Evolutionary conservation across 768 basidiomycete species (phyloP).

Genomic region (Suillus occidentalis): DNA sequence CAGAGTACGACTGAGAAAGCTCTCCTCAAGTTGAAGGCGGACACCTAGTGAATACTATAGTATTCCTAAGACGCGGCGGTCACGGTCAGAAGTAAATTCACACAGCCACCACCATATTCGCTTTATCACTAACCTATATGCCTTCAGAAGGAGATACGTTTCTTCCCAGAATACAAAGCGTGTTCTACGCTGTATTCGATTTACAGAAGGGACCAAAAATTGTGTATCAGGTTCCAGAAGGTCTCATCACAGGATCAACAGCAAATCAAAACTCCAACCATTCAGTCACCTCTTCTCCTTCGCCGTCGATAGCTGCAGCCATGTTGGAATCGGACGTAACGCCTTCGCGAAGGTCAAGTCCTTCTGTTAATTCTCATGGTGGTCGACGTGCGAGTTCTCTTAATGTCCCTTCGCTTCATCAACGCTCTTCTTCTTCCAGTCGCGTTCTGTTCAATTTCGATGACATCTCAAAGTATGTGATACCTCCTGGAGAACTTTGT

Average conservation of each 20-base stretch:
- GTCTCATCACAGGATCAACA: slow-evolving; percentile 60
- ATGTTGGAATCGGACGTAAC: slow-evolving; percentile 33
- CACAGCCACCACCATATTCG: slow-evolving; percentile 4
- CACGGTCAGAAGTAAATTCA: background rate
- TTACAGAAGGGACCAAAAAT: slow-evolving; percentile 83
- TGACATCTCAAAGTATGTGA: slow-evolving; percentile 91
- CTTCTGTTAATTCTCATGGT: slow-evolving; percentile 48
- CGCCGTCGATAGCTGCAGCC: slow-evolving; percentile 28
- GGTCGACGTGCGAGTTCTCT: slow-evolving; percentile 45
- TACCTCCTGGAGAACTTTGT: slow-evolving; percentile 83
- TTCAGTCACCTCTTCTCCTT: slow-evolving; percentile 35
- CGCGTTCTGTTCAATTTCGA: slow-evolving; percentile 81
- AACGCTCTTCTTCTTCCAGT: slow-evolving; percentile 50
- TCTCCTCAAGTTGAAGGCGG: background rate
- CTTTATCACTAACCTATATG: slow-evolving; percentile 27
- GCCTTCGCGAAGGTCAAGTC: slow-evolving; percentile 52
- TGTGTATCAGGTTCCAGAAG: slow-evolving; percentile 92
- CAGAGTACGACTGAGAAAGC: background rate
- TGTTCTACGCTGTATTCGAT: slow-evolving; percentile 95
- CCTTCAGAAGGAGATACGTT: slow-evolving; percentile 62
- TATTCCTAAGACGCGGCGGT: background rate
- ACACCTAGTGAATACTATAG: background rate
- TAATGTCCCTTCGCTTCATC: slow-evolving; percentile 43
- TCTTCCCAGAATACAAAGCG: slow-evolving; percentile 76
- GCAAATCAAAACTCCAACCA: slow-evolving; percentile 31